Conservation (phyloP, 768 basidiomycete species). For the Boletus pseudo-olivaceus region DNA sequence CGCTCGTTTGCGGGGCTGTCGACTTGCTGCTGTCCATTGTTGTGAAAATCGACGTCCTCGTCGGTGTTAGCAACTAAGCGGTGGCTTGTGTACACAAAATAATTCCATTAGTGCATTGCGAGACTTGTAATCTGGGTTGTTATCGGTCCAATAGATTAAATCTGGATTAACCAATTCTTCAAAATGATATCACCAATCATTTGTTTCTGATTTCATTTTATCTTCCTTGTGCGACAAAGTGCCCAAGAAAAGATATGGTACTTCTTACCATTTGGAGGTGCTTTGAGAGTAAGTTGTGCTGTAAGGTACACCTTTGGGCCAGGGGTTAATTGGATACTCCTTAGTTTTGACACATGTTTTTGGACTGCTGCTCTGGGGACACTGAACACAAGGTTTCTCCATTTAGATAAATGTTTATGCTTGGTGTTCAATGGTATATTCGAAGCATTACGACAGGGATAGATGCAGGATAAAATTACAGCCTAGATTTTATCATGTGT, state of each 20-base stretch:
- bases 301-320: no score
- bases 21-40: neutral
- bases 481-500: slow-evolving; percentile 47
- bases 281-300: no score
- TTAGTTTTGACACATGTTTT: no score
- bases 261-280: no score
- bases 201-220: no score
- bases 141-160: neutral
- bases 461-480: slow-evolving; percentile 15
- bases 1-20: neutral
- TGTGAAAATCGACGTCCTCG: neutral
- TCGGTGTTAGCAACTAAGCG: neutral
- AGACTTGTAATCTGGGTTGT: neutral
- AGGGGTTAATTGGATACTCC: no score
- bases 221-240: no score
- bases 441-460: neutral
- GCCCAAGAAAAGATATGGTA: no score
- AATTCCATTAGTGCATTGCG: neutral
- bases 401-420: neutral
- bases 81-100: neutral
- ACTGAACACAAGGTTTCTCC: neutral
- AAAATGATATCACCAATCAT: no score
- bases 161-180: neutral
- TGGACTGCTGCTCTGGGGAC: no score
- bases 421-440: neutral